Evolutionary conservation across 225 moss, liverwort and hornwort genomes (phyloP), one percentile per base, ranked within the genome.

Genomic region (Thuidium tamariscinum): DNA sequence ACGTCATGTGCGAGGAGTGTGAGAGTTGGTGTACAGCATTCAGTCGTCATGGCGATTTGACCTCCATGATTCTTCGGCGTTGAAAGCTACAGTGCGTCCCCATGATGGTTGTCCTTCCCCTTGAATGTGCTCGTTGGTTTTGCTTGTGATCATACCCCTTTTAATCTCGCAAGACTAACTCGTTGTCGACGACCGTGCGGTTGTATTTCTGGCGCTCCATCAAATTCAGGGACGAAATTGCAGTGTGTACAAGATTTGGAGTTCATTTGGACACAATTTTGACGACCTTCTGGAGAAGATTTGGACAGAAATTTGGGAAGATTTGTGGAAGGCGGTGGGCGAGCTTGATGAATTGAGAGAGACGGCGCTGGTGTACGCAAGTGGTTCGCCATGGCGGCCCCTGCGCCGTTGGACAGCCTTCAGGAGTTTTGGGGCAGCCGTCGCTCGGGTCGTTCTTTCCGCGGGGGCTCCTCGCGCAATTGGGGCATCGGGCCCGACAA

Each of bases 401-500:
- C 93, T 17, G 89, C 87, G 60, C 92, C 92, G 65, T 61, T 93
- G 80, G 92, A 92, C 86, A 66, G 88, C 57, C 80, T 93, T 27
- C 91, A 91, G 32, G 91, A 93, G 57, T 84, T 92, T 44, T 93
- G 93, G 93, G 93, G 88, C n/a, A 93, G 91, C 62, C 85, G 93
- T 30, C 73, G 90, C 55, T 93, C 93, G 18, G 83, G 83, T 42
- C 77, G 89, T 68, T 90, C 91, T n/a, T 90, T 91, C 30, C 82
- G 87, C 9, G 85, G 84, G 62, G 86, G 88, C 5, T 86, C 93
- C 19, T 81, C 85, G 8, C 90, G 87, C 15, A 91, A 86, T 63
- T 93, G 93, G 93, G 92, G 93, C n/a, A 77, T 90, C 39, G 93
- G 92, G 16, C 91, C 92, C 21, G 91, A 92, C 81, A 92, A 92